These are phyloP conservation scores for Alternaria solani DNA, from an alignment of 2,329 filamentous ascomycete genomes.

Conservation along the genomic window DNA sequence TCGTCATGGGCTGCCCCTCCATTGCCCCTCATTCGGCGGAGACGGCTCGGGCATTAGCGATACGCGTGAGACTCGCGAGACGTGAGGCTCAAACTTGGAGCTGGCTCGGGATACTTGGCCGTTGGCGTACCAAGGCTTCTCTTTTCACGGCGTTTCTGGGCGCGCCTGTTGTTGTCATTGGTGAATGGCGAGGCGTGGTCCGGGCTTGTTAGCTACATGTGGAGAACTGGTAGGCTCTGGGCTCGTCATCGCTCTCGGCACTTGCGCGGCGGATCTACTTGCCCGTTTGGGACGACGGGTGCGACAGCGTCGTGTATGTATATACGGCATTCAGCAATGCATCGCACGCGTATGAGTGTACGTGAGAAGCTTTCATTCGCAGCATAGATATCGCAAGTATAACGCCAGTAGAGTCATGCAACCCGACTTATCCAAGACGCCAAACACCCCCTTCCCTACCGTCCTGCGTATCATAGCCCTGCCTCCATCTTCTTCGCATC, in stretches of 20 bases:
- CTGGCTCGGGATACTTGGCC: slow-evolving; percentile 21
- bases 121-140: too few species aligned
- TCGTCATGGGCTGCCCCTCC: slow-evolving; percentile 35
- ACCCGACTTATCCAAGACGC: not conserved
- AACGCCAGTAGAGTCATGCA: not conserved
- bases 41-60: slow-evolving; percentile 23
- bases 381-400: not conserved
- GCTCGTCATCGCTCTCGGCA: slow-evolving; percentile 9
- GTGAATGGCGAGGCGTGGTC: slow-evolving; percentile 1
- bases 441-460: slow-evolving; percentile 1
- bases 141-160: not conserved
- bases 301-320: slow-evolving; percentile 11
- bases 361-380: not conserved
- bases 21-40: slow-evolving; percentile 38
- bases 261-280: slow-evolving; percentile 26
- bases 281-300: slow-evolving; percentile 25
- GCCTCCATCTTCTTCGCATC: slow-evolving; percentile 20
- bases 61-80: slow-evolving; percentile 36
- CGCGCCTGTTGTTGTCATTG: slow-evolving; percentile 18
- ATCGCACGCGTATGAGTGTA: not conserved
- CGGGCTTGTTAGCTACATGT: slow-evolving; percentile 33
- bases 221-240: slow-evolving; percentile 13
- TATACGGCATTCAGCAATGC: slow-evolving; percentile 16
- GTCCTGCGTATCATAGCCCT: slow-evolving; percentile 9
- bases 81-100: slow-evolving; percentile 38